Percentiles rank a stretch among this genome's conserved stretches.
These are phyloP conservation scores for Talaromyces sp. DNA, from an alignment of 2,329 filamentous ascomycete genomes.

Conservation along the genomic window DNA sequence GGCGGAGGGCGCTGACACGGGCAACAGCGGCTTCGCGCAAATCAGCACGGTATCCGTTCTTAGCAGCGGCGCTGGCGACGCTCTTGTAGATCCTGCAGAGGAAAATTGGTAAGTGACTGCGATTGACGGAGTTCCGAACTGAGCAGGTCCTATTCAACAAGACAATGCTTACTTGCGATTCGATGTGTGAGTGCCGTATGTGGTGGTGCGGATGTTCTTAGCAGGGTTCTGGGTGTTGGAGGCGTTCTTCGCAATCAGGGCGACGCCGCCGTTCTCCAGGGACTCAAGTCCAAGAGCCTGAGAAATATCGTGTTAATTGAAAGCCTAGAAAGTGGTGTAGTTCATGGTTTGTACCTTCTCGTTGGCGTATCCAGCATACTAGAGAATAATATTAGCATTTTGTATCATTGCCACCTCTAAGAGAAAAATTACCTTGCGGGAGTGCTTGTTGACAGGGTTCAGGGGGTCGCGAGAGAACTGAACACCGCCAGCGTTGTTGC, in stretches of 20 bases:
- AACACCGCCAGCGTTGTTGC: conserved; percentile 68
- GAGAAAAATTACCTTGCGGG: conserved; percentile 63
- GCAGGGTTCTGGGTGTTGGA: conserved; percentile 67
- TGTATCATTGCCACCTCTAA: neutral
- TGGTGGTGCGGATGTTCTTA: conserved; percentile 57
- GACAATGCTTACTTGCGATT: conserved; percentile 64
- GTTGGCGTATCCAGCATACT: conserved; percentile 92
- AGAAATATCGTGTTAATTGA: conserved; percentile 6
- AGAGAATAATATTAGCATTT: conserved; percentile 20
- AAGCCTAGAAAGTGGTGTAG: neutral
- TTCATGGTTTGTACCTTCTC: conserved; percentile 63
- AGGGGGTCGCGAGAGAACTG: conserved; percentile 92
- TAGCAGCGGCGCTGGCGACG: conserved; percentile 75
- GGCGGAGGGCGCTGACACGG: conserved; percentile 79
- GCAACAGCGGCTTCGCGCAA: conserved; percentile 72
- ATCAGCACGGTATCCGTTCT: conserved; percentile 78
- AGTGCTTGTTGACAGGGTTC: conserved; percentile 88
- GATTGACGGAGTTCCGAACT: neutral
- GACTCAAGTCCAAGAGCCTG: conserved; percentile 77
- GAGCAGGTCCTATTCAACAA: neutral
- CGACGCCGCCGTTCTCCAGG: conserved; percentile 71
- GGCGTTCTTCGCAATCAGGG: conserved; percentile 79
- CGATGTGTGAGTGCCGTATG: conserved; percentile 66
- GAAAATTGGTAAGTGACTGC: conserved; percentile 17
- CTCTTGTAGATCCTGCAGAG: conserved; percentile 72